Percentiles rank a stretch among this genome's conserved stretches.
phyloP scores from a whole-genome alignment of 2,329 filamentous ascomycete genomes.

The Penicillium sp. region DNA sequence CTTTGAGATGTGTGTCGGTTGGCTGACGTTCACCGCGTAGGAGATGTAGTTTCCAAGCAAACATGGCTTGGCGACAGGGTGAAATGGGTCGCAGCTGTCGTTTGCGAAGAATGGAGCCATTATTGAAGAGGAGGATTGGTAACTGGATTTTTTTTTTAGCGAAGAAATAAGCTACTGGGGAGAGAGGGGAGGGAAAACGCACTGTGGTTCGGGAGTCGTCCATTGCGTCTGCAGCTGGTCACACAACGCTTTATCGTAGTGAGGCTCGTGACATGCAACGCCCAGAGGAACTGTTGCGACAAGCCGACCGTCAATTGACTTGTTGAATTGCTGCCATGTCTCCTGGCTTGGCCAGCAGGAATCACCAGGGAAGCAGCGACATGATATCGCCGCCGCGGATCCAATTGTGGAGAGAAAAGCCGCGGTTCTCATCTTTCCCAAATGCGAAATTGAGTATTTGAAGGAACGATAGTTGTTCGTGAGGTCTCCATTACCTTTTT shows the following conservation, averaged over 20 bases:
- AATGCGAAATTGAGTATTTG: too few species aligned
- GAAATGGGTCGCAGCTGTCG: conserved; percentile 19
- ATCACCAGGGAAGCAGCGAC: conserved; percentile 59
- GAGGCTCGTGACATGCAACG: conserved; percentile 56
- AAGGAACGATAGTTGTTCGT: too few species aligned
- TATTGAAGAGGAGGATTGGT: conserved; percentile 18
- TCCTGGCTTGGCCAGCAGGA: conserved; percentile 56
- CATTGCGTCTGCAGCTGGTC: conserved; percentile 48
- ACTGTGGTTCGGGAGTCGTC: conserved; percentile 54
- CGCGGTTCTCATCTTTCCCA: too few species aligned
- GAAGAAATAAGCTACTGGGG: too few species aligned
- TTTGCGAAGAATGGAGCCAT: conserved; percentile 22
- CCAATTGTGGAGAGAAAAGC: background rate
- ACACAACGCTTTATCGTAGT: conserved; percentile 55
- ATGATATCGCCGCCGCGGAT: conserved; percentile 25
- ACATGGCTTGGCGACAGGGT: conserved; percentile 32
- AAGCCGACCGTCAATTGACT: conserved; percentile 57
- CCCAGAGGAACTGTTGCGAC: conserved; percentile 60
- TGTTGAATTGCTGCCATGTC: conserved; percentile 59
- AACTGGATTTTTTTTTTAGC: conserved; percentile 4
- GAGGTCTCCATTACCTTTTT: too few species aligned
- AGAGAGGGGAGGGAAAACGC: conserved; percentile 18
- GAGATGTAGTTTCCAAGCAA: conserved; percentile 34
- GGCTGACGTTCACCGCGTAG: conserved; percentile 44
- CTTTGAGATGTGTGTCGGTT: conserved; percentile 29